Evolutionary conservation across 2,329 filamentous ascomycete species (phyloP).

Genomic region (Lecanicillium sp.): DNA sequence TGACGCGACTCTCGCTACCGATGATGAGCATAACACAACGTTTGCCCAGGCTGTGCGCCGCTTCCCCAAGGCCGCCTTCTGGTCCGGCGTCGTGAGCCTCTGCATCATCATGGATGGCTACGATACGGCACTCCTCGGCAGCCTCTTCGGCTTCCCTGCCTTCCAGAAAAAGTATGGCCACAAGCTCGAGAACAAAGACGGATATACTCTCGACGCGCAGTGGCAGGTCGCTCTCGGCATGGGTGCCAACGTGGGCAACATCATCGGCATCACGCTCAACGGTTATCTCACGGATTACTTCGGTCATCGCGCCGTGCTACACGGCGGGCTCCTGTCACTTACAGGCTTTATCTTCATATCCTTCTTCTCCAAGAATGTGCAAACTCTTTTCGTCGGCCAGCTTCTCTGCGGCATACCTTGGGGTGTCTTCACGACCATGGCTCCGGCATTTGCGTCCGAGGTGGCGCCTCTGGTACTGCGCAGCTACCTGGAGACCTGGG

Average conservation of each 20-base stretch:
- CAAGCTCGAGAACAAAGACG: background rate
- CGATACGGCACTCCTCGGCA: constrained; percentile 30
- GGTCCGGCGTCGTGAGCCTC: constrained; percentile 30
- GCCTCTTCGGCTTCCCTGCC: constrained; percentile 32
- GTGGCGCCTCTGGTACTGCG: constrained; percentile 33
- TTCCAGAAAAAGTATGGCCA: constrained; percentile 25
- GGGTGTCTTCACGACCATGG: constrained; percentile 39
- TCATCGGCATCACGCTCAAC: constrained; percentile 42
- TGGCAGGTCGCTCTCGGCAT: constrained; percentile 47
- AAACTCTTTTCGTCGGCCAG: constrained; percentile 35
- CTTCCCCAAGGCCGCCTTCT: constrained; percentile 32
- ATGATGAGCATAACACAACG: constrained; percentile 24
- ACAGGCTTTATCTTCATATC: constrained; percentile 39
- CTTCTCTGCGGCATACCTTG: constrained; percentile 42
- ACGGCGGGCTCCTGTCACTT: constrained; percentile 34
- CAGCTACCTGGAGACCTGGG: constrained; percentile 39
- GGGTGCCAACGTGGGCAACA: constrained; percentile 38
- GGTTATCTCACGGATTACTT: constrained; percentile 39
- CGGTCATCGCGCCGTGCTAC: constrained; percentile 39
- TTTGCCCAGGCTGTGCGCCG: constrained; percentile 23
- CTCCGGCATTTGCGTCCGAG: constrained; percentile 42
- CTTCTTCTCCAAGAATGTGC: constrained; percentile 37
- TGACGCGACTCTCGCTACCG: constrained; percentile 16
- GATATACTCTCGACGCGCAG: constrained; percentile 35
- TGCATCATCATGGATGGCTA: constrained; percentile 41